Base-by-base conservation (phyloP, 495 filamentous ascomycete genomes). In the Astrocystis sublimbata region DNA sequence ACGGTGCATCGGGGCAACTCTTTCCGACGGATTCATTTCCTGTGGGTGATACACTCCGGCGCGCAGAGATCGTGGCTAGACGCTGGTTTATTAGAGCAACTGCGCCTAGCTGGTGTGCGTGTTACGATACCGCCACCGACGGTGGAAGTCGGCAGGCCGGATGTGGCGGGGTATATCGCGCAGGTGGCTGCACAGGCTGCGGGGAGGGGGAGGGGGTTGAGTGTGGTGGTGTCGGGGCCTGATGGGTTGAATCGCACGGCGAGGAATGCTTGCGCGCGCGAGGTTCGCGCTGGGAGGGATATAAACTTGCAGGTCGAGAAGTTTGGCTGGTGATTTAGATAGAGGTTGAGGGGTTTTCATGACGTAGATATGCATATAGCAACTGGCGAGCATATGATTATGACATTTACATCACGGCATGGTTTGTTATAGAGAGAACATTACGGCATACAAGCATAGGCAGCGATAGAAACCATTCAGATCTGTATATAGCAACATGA, bases 41-140 rank as follows among this genome's bases (percentile, higher is more conserved):
- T 88, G 38, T 87, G 84, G 85, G 73, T 87, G 7, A 76, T 82
- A 23, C 82, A 83, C 61, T 72, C 83, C 5, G 58, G 71, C 8
- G 71, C 70, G 12, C 85, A 86, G 56, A 67, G 73, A 13, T 71
- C 70, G 3, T 87, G 85, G 86, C 55, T 87, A 15, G 73, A 77
- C 1, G 61, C 69, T 15, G 72, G 79, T 38, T 73, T 79, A 56
- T 66, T 85, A 7, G 61, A 74, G 21, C 75, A 84, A 58, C 65
- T 84, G 13, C 68, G 74, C 28, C 61, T 69, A 24, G 66, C 62
- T 50, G 85, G 84, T 6, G 68, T 83, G 9, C 69, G 80, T 19
- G 59, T 87, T 38, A 65, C 78, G 3, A 71, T 86, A 17, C 84
- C 86, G 23, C 66, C 70, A 31, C 81, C 85, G 24, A 86, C 83